Conservation (phyloP, 2,329 filamentous ascomycete genomes). For the Ophiostoma tasmaniense region DNA sequence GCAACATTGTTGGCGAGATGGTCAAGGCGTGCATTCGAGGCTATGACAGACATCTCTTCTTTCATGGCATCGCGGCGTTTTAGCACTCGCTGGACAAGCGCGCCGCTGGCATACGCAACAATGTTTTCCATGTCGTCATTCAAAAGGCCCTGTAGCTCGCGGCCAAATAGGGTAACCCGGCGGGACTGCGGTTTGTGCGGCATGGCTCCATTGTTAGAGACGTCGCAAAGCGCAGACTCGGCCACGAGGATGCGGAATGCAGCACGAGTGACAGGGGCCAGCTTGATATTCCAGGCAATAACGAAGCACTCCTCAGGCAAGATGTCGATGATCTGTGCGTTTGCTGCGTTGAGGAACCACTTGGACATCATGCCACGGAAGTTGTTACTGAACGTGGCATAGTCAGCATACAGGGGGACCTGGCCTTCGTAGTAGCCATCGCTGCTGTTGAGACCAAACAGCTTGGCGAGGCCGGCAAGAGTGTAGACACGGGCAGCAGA, state of each 20-base stretch:
- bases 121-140: not conserved
- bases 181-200: not conserved
- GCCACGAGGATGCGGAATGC: constrained; percentile 55
- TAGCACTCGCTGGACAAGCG: not conserved
- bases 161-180: not conserved
- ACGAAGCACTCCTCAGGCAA: constrained; percentile 53
- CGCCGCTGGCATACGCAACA: not conserved
- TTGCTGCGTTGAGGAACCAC: constrained; percentile 35
- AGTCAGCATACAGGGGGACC: not conserved
- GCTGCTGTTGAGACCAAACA: constrained; percentile 41
- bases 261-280: constrained; percentile 34
- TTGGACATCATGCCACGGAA: not conserved
- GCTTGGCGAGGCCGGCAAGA: constrained; percentile 52
- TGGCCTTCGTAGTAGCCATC: not conserved
- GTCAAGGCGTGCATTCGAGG: not conserved
- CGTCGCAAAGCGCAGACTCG: constrained; percentile 47
- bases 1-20: not conserved
- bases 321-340: constrained; percentile 52
- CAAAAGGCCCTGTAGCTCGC: not conserved
- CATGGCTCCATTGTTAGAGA: constrained; percentile 20
- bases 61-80: not conserved
- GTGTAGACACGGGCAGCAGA: constrained; percentile 61
- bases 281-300: constrained; percentile 43
- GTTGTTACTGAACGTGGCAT: not conserved
- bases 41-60: not conserved